Percentiles rank a stretch among this genome's conserved stretches.
Evolutionary conservation across 306 rosid species (phyloP).

Genomic region (Vigna nakashimae): DNA sequence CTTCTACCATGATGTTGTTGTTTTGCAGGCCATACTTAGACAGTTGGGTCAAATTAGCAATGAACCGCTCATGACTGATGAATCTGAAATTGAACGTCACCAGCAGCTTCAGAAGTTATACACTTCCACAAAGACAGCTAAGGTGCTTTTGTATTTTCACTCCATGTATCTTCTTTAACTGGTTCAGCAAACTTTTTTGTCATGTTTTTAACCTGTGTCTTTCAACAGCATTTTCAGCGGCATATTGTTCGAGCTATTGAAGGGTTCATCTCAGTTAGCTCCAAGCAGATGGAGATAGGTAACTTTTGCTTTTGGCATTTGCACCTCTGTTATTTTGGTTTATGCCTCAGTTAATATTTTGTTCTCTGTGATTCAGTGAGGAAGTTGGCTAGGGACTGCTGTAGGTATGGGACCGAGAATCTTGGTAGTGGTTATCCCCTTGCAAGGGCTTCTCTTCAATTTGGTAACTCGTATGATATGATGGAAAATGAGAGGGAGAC

Average conservation of each 20-base stretch:
- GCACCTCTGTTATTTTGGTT: constrained; percentile 35
- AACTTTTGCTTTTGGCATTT: constrained; percentile 43
- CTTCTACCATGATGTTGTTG: constrained; percentile 35
- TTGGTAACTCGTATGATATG: constrained; percentile 65
- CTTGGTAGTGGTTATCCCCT: constrained; percentile 57
- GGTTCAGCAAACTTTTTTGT: constrained; percentile 24
- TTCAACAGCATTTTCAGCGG: constrained; percentile 84
- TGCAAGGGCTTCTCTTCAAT: constrained; percentile 63
- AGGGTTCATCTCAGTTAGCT: constrained; percentile 68
- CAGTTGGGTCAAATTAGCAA: constrained; percentile 77
- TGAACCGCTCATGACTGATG: constrained; percentile 72
- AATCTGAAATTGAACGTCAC: constrained; percentile 74
- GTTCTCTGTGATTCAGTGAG: constrained; percentile 57
- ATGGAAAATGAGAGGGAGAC: constrained; percentile 73
- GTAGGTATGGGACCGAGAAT: constrained; percentile 76
- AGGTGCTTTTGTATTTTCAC: constrained; percentile 56
- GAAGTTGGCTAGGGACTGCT: constrained; percentile 78
- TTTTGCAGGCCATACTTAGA: constrained; percentile 79
- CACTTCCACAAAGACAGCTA: constrained; percentile 78
- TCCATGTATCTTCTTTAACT: neutral
- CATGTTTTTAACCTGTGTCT: constrained; percentile 33
- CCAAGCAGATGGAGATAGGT: constrained; percentile 92
- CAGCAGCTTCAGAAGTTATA: constrained; percentile 80
- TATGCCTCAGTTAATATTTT: constrained; percentile 41
- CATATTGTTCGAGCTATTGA: constrained; percentile 82